Evolutionary conservation across 164 flowering plant species (phyloP).

Genomic region (Taxillus chinensis): DNA sequence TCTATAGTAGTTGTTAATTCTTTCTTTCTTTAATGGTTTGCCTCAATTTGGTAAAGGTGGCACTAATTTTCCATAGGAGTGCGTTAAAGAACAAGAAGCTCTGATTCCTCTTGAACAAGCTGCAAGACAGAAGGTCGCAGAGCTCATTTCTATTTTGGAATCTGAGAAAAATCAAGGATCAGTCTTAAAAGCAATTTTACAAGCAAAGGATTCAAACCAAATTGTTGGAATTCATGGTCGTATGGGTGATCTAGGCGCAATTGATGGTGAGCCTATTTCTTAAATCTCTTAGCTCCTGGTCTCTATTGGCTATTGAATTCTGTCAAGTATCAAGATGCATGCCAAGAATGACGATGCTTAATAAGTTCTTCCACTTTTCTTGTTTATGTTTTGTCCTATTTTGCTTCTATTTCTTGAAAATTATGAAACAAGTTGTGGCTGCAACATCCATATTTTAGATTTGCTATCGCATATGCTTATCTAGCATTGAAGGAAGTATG

Average conservation of each 20-base stretch:
- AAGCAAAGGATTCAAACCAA: conserved; percentile 65
- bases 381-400: too few relatives aligned
- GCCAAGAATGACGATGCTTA: not conserved
- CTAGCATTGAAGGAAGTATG: too few relatives aligned
- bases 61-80: conserved; percentile 41
- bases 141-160: conserved; percentile 59
- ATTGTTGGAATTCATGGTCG: conserved; percentile 91
- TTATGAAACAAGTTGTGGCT: too few relatives aligned
- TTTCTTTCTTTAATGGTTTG: not conserved
- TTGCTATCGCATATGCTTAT: too few relatives aligned
- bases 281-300: not conserved
- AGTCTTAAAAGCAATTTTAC: conserved; percentile 73
- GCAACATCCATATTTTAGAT: too few relatives aligned
- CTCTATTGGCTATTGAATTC: not conserved
- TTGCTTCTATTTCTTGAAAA: too few relatives aligned
- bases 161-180: conserved; percentile 90
- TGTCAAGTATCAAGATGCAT: too few relatives aligned
- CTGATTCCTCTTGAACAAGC: conserved; percentile 78
- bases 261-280: conserved; percentile 57
- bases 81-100: conserved; percentile 53
- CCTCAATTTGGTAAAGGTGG: conserved; percentile 1
- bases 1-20: conserved; percentile 1
- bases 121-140: conserved; percentile 83
- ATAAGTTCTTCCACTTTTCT: too few relatives aligned
- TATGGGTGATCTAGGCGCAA: conserved; percentile 93